Percentiles rank a stretch among this genome's conserved stretches.
Conservation (phyloP, 2,329 filamentous ascomycete species). For the Westerdykella ornata region DNA sequence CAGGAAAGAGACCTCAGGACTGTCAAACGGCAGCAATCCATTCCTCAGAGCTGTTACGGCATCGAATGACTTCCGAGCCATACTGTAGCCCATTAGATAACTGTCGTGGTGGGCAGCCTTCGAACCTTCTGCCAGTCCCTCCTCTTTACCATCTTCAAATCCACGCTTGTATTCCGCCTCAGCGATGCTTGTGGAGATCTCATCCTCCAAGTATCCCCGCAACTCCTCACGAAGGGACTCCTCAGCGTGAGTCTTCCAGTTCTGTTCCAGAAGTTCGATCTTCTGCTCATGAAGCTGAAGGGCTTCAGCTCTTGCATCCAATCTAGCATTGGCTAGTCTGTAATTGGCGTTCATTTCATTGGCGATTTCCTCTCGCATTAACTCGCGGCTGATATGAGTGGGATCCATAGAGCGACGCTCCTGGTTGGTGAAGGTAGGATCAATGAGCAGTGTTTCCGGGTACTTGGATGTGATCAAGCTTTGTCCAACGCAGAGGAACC, state of each 20-base stretch:
- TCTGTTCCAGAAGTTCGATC: too few relatives aligned
- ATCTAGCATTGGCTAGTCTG: too few relatives aligned
- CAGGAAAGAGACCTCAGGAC: slow-evolving; percentile 15
- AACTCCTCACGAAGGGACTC: too few relatives aligned
- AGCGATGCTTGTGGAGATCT: not conserved
- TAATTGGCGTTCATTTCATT: not conserved
- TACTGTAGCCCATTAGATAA: slow-evolving; percentile 18
- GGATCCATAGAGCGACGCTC: not conserved
- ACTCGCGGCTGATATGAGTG: not conserved
- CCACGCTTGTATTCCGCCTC: slow-evolving; percentile 12
- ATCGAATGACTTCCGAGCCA: slow-evolving; percentile 8
- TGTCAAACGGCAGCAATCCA: slow-evolving; percentile 12
- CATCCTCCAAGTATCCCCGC: too few relatives aligned
- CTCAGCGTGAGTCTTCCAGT: too few relatives aligned
- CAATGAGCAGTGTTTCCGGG: too few relatives aligned
- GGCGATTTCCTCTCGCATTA: not conserved
- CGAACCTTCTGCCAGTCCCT: not conserved
- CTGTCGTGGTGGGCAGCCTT: slow-evolving; percentile 1
- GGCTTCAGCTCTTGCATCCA: too few relatives aligned
- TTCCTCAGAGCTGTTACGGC: slow-evolving; percentile 9
- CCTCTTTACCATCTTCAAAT: slow-evolving; percentile 4
- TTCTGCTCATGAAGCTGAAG: too few relatives aligned
- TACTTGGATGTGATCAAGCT: too few relatives aligned
- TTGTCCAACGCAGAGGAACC: too few relatives aligned
- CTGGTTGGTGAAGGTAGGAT: too few relatives aligned